Percentiles rank a stretch among this genome's conserved stretches.
phyloP scores from a whole-genome alignment of 495 filamentous ascomycete species.

The Hypoxylon lenormandii region DNA sequence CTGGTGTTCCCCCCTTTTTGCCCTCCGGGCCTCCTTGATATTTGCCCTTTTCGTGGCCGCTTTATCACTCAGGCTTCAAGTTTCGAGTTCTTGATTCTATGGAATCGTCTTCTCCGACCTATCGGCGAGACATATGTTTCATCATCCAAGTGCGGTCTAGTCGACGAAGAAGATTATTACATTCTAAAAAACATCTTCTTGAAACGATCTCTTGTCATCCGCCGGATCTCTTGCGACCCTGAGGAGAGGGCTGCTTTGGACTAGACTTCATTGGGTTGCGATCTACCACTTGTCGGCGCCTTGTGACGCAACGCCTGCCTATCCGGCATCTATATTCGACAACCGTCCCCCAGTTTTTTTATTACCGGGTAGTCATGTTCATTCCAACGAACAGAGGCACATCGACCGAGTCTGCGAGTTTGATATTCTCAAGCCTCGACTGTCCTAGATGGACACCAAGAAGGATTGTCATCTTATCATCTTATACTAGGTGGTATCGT shows the following conservation, averaged over 20 bases:
- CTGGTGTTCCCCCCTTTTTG: background rate
- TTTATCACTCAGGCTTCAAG: background rate
- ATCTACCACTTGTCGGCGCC: slow-evolving; percentile 33
- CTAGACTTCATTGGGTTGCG: slow-evolving; percentile 30
- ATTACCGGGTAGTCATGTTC: slow-evolving; percentile 19
- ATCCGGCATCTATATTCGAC: slow-evolving; percentile 38
- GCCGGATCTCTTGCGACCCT: slow-evolving; percentile 43
- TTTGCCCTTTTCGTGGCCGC: background rate
- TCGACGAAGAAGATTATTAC: slow-evolving; percentile 21
- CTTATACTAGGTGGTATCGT: slow-evolving; percentile 22
- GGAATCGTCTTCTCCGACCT: background rate
- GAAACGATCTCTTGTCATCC: slow-evolving; percentile 39
- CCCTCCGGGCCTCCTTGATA: background rate
- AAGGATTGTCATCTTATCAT: slow-evolving; percentile 32
- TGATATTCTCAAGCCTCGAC: slow-evolving; percentile 4
- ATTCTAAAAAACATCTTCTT: slow-evolving; percentile 26
- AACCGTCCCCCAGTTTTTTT: slow-evolving; percentile 24
- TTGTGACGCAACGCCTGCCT: slow-evolving; percentile 46
- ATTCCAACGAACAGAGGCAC: slow-evolving; percentile 16
- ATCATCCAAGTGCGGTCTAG: slow-evolving; percentile 18
- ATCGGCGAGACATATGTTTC: slow-evolving; percentile 8
- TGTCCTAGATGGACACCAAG: slow-evolving; percentile 2
- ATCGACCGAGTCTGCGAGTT: slow-evolving; percentile 23
- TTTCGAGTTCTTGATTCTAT: background rate
- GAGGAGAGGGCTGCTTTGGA: slow-evolving; percentile 31